A percentile compares a stretch with the other conserved stretches of the same genome.
Conservation (phyloP, 805 yeast species). For the Komagataella pastoris region DNA sequence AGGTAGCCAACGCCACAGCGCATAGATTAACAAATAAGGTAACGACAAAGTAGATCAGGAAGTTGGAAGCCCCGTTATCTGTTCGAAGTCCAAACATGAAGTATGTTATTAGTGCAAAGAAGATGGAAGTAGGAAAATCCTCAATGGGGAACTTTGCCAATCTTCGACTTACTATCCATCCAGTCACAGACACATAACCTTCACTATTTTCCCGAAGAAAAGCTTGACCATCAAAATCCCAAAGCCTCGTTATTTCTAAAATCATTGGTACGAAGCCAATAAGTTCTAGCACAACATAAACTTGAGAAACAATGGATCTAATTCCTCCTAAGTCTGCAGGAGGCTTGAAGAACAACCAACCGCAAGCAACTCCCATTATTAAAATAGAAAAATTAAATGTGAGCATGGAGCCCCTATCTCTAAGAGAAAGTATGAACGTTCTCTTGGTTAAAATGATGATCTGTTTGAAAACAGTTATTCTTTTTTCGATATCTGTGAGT, state of each 20-base stretch:
- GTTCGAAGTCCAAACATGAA: constrained; percentile 56
- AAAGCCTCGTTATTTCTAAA: constrained; percentile 37
- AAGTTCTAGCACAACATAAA: constrained; percentile 33
- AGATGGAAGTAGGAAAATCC: constrained; percentile 43
- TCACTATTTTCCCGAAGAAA: constrained; percentile 51
- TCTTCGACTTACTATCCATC: constrained; percentile 47
- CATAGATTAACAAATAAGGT: constrained; percentile 33
- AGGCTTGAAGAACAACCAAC: constrained; percentile 59
- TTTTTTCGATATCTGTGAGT: not conserved
- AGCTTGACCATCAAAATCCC: constrained; percentile 32
- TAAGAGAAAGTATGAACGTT: constrained; percentile 17
- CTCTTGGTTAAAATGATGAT: constrained; percentile 19
- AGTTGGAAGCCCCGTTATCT: constrained; percentile 22
- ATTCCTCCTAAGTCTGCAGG: constrained; percentile 43
- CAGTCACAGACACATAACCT: constrained; percentile 42
- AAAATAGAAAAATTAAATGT: constrained; percentile 19
- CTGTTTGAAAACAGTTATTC: constrained; percentile 2
- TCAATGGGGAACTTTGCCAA: constrained; percentile 46
- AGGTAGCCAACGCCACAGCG: constrained; percentile 35
- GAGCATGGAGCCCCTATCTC: constrained; percentile 20
- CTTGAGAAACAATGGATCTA: constrained; percentile 34
- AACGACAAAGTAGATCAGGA: constrained; percentile 42
- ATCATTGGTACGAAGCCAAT: constrained; percentile 35
- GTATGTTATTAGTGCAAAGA: constrained; percentile 43
- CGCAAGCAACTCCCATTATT: constrained; percentile 36